Base-by-base conservation (phyloP, 192 early-diverging fungal species). In the Neocallimastix lanati region DNA sequence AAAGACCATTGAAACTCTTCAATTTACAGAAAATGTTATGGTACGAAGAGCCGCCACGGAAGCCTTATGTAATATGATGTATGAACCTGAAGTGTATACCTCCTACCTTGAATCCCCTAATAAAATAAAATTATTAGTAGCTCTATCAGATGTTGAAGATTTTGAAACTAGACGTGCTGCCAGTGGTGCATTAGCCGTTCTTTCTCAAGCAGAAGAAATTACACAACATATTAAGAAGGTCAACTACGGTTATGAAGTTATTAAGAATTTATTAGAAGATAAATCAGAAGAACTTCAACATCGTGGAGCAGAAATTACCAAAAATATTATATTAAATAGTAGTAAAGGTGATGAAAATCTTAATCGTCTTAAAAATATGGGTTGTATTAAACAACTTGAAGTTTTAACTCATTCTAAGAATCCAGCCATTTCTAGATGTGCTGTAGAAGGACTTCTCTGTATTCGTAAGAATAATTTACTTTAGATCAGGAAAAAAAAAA, bases 11-110 rank as follows among this genome's bases (percentile, higher is more conserved):
- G 93, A 97, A 83, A 87, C 87, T 30, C 84, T 93, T 28, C 91
- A 94, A 82, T 88, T 98, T 76, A 93, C 91, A n/a, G 91, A 93
- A 67, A 88, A 96, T 79, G 86, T 80, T 6, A 80, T 98, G 84
- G 88, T 98, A 14, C 90, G 91, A 28, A 86, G 96, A 2, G 96
- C 96, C 1, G 93, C 96, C 1, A 95, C 96, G 0, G 96, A 98
- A 83, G 86, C 92, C 1, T 79, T 97, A 1, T 98, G 96, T 83
- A 98, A 98, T 83, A 92, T 97, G 93, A 92, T 96, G 76, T 93
- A 93, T 83, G 88, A 91, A 79, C 88, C 88, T 27, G 84, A 83
- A 0, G 96, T 98, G 12, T 97, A 94, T 88, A 91, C 91, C 76
- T 78, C 85, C 0, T 98, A 94, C 79, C 91, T 87, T 33, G 82